Percentiles rank a stretch among this genome's conserved stretches.
Evolutionary conservation across 2,329 filamentous ascomycete species (phyloP).

Genomic region (Sarocladium brachiariae): DNA sequence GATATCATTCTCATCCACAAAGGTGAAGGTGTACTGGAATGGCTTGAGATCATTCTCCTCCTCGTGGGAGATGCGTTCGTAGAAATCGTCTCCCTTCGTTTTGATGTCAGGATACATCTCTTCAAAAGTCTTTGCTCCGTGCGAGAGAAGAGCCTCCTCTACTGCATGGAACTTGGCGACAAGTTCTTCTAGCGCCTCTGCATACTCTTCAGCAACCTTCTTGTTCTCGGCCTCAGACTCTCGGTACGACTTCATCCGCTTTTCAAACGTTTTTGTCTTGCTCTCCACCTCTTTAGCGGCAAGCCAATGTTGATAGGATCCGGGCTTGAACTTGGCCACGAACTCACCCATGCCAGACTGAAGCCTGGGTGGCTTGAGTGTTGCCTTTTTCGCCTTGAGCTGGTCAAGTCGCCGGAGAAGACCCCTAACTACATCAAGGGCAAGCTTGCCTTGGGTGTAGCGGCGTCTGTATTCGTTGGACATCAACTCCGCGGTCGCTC

Average conservation of each 20-base stretch:
- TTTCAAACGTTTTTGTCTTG: constrained; percentile 25
- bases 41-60: constrained; percentile 18
- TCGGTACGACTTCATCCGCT: constrained; percentile 23
- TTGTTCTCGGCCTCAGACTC: constrained; percentile 15
- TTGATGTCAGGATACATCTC: constrained; percentile 54
- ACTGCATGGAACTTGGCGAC: constrained; percentile 47
- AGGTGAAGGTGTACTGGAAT: constrained; percentile 46
- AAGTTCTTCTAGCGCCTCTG: constrained; percentile 43
- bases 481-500: constrained; percentile 28
- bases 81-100: constrained; percentile 12
- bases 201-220: constrained; percentile 40
- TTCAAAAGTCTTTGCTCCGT: constrained; percentile 59
- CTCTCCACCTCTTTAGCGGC: constrained; percentile 31
- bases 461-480: constrained; percentile 22
- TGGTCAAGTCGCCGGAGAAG: constrained; percentile 42
- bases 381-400: constrained; percentile 11
- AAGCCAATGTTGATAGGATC: constrained; percentile 55
- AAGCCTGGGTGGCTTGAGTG: constrained; percentile 17
- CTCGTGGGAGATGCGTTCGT: not conserved
- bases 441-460: constrained; percentile 34
- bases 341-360: constrained; percentile 43
- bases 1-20: constrained; percentile 45
- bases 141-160: constrained; percentile 45
- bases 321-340: constrained; percentile 40
- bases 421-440: constrained; percentile 54